Base-by-base conservation (phyloP, 2,329 filamentous ascomycete species). In the Calonectria ilicicola region DNA sequence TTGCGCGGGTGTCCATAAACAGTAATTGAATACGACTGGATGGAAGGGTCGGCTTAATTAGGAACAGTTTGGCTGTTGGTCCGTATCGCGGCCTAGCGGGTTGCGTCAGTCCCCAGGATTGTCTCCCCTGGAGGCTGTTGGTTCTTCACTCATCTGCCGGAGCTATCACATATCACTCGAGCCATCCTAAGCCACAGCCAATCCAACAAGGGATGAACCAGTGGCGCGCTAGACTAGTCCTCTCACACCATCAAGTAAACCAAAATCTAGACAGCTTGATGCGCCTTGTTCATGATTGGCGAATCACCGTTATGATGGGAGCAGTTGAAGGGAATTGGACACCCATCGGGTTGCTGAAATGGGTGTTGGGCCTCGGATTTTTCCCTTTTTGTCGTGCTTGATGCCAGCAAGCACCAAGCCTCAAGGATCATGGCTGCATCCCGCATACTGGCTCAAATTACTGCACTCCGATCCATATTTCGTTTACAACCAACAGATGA, bases 101-200 rank as follows among this genome's bases (percentile, higher is more conserved):
- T 40, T 60, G 53, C 53, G 53, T 60, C 53, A 60, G 53, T 60
- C 32, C 32, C 53, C 38, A 27, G 53, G 32, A 26, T 60, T 26
- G 21, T 35, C 53, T 21, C 32, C 53, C 53, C 53, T 26, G 53
- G 21, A 35, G 29, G 15, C 42, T 47, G 60, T 69, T 69, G 44
- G 74, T 69, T 51, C 53, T 38, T 23, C 42, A 44, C 21, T 67
- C 14, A 64, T 51, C 32, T 53, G 19, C 47, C 47, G 47, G 49
- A 35, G 38, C 70, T 76, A 70, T 79, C 77, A 79, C 64, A 78
- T 75, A 65, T 78, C 76, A 78, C 21, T 35, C 10, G 10, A 35
- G 32, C 32, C 32, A 35, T 10, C 32, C 10, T 76, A 74, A 72
- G 75, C 70, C 75, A 73, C 70, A 68, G 62, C 27, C 15, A 44